phyloP scores from a whole-genome alignment of 2,329 filamentous ascomycete genomes.

The Fusarium annulatum region DNA sequence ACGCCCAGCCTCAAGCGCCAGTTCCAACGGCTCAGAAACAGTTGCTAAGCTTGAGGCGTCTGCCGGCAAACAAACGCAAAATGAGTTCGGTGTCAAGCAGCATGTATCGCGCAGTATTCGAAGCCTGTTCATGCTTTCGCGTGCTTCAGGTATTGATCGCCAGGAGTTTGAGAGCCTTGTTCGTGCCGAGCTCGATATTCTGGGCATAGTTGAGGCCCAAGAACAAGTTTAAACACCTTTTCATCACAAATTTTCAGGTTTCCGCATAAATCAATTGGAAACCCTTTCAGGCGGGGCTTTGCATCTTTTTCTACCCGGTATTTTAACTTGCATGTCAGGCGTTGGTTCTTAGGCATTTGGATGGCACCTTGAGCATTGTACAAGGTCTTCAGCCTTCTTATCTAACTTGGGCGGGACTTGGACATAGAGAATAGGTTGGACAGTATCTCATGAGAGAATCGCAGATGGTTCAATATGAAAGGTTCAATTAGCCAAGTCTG shows the following conservation, averaged over 20 bases:
- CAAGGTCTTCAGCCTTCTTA: constrained; percentile 2
- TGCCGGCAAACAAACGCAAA: constrained; percentile 68
- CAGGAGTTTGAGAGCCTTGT: constrained; percentile 81
- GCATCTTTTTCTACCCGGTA: constrained; percentile 3
- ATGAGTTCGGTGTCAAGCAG: constrained; percentile 79
- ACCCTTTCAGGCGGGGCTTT: not conserved
- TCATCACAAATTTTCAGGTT: not conserved
- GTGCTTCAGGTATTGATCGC: constrained; percentile 76
- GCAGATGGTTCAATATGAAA: constrained; percentile 9
- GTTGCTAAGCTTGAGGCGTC: constrained; percentile 71
- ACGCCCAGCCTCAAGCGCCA: constrained; percentile 68
- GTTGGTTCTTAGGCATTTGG: constrained; percentile 33
- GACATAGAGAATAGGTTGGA: not conserved
- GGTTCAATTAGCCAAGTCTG: not conserved
- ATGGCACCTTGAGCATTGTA: not conserved
- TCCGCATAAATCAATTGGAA: not conserved
- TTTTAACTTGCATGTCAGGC: constrained; percentile 39
- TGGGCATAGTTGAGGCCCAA: constrained; percentile 75
- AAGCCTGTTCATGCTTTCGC: constrained; percentile 78
- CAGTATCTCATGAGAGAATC: constrained; percentile 30
- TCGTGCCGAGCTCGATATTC: constrained; percentile 75
- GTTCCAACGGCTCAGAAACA: constrained; percentile 65
- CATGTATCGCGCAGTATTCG: constrained; percentile 82
- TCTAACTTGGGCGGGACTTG: constrained; percentile 10
- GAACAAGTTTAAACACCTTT: constrained; percentile 37